Evolutionary conservation across 805 yeast genomes (phyloP).

Genomic region (Lipomyces sp.): DNA sequence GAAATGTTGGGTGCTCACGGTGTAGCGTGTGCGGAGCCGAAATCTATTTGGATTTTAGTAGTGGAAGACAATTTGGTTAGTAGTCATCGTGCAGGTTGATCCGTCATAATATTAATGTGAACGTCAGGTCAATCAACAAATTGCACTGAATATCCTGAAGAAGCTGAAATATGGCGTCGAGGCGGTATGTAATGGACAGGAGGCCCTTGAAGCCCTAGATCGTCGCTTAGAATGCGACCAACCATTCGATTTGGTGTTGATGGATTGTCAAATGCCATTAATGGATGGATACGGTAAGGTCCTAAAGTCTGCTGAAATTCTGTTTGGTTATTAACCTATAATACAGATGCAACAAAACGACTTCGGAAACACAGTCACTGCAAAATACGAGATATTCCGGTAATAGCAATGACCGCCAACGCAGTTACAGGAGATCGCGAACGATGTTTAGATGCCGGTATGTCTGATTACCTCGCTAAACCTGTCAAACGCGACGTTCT

Average conservation of each 20-base stretch:
- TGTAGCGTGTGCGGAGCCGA: constrained; percentile 3
- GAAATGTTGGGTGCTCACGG: not conserved
- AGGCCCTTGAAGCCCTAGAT: constrained; percentile 33
- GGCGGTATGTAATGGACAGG: constrained; percentile 37
- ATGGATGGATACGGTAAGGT: constrained; percentile 37
- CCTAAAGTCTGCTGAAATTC: not conserved
- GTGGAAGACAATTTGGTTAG: constrained; percentile 37
- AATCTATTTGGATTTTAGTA: constrained; percentile 27
- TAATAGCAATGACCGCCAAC: constrained; percentile 78
- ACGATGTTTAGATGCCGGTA: constrained; percentile 69
- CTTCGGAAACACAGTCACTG: constrained; percentile 20
- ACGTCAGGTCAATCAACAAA: constrained; percentile 33
- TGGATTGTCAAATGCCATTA: constrained; percentile 40
- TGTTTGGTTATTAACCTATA: not conserved
- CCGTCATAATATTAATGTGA: not conserved
- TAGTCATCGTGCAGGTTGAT: not conserved
- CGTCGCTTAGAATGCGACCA: constrained; percentile 14
- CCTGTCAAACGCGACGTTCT: constrained; percentile 47
- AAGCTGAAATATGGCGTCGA: constrained; percentile 28
- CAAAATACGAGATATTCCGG: constrained; percentile 23
- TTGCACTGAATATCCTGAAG: constrained; percentile 34
- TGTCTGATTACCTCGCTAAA: constrained; percentile 78
- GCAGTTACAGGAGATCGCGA: constrained; percentile 82
- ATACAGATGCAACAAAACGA: constrained; percentile 32
- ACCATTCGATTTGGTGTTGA: constrained; percentile 31